phyloP scores from a whole-genome alignment of 176 grass and related monocot species.

The maize (Zea mays) region DNA sequence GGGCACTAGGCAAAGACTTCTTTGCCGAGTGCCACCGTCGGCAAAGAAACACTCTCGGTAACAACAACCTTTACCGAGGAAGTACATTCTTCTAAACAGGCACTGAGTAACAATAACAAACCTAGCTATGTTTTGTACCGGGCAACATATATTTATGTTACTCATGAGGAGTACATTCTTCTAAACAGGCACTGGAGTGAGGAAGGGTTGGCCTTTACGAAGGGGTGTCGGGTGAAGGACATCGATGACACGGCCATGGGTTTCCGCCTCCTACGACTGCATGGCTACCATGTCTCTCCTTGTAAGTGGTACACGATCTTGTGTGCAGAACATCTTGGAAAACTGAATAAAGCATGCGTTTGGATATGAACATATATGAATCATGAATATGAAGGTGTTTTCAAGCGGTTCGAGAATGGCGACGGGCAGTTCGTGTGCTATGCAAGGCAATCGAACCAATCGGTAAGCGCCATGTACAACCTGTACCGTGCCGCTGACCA shows the following conservation, averaged over 20 bases:
- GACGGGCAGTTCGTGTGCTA: conserved; percentile 36
- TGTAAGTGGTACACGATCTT: not conserved
- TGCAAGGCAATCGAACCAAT: conserved; percentile 5
- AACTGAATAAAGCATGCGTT: too few relatives aligned
- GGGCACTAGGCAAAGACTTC: too few relatives aligned
- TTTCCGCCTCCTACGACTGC: conserved; percentile 43
- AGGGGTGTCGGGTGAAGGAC: not conserved
- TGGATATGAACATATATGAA: too few relatives aligned
- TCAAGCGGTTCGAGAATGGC: conserved; percentile 46
- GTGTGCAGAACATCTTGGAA: too few relatives aligned
- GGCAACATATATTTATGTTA: not conserved
- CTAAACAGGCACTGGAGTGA: conserved; percentile 6
- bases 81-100: too few relatives aligned
- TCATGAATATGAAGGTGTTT: not conserved
- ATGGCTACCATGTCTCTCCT: conserved; percentile 47
- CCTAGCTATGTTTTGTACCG: not conserved
- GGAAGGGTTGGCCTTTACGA: conserved; percentile 22
- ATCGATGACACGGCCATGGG: conserved; percentile 56
- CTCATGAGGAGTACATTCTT: not conserved
- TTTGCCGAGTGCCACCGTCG: too few relatives aligned
- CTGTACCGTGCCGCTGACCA: conserved; percentile 36
- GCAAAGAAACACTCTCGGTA: too few relatives aligned
- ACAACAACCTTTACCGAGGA: too few relatives aligned
- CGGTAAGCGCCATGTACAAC: conserved; percentile 33
- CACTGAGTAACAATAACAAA: too few relatives aligned